Percentiles rank a stretch among this genome's conserved stretches.
phyloP scores from a whole-genome alignment of 75 land plant species.

The Pseudotsuga menziesii region DNA sequence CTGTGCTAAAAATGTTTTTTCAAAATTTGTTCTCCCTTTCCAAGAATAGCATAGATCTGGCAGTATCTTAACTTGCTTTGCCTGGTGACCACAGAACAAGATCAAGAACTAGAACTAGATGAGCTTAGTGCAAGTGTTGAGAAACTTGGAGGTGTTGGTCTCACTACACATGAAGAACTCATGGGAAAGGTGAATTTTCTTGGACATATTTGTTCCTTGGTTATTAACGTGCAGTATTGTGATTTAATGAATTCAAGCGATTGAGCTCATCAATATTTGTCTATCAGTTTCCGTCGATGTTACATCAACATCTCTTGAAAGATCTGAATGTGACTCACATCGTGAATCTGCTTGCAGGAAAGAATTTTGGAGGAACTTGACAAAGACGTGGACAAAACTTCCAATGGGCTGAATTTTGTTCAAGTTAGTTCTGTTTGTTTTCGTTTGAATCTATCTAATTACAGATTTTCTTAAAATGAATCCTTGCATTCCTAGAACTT shows the following conservation, averaged over 20 bases:
- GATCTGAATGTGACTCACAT: too few relatives aligned
- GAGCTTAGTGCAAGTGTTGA: slow-evolving; percentile 90
- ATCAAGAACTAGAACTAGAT: slow-evolving; percentile 90
- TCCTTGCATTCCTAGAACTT: background rate
- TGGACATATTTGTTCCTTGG: background rate
- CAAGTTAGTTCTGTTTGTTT: too few relatives aligned
- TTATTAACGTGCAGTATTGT: background rate
- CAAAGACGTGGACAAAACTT: too few relatives aligned
- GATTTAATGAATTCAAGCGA: slow-evolving; percentile 6
- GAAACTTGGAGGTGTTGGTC: slow-evolving; percentile 88
- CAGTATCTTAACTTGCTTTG: background rate
- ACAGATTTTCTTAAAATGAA: background rate
- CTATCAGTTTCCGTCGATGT: too few relatives aligned
- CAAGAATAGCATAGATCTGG: background rate
- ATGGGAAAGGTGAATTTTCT: slow-evolving; percentile 57
- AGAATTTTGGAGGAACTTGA: too few relatives aligned
- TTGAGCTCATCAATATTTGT: too few relatives aligned
- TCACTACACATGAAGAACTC: slow-evolving; percentile 92
- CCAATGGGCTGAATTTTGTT: too few relatives aligned
- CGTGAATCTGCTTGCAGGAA: too few relatives aligned
- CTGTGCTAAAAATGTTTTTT: background rate
- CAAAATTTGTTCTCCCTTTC: background rate
- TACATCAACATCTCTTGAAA: too few relatives aligned
- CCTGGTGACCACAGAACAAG: slow-evolving; percentile 70
- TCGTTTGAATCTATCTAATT: background rate